Conservation (phyloP, 257 asterid genomes). For the Orobanche coerulescens region DNA sequence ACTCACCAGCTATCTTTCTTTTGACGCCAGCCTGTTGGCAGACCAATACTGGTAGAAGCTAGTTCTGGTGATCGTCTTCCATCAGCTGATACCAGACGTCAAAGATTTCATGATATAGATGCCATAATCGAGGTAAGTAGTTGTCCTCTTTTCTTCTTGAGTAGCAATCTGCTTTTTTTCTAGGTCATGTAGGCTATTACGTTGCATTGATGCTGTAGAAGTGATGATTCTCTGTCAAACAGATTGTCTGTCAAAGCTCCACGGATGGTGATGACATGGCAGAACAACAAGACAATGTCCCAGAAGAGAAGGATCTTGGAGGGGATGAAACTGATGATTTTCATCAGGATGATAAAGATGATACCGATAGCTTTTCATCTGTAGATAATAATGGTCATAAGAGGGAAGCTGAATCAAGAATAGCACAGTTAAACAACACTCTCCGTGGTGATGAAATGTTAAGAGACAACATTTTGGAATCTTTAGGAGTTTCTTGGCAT, state of each 20-base stretch:
- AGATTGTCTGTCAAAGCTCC: conserved; percentile 67
- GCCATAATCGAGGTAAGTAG: conserved; percentile 66
- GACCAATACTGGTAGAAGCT: conserved; percentile 90
- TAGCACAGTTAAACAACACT: conserved; percentile 27
- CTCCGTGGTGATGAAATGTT: background rate
- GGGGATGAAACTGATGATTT: conserved; percentile 45
- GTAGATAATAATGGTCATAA: conserved; percentile 40
- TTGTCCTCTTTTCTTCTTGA: conserved; percentile 15
- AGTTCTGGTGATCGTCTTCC: conserved; percentile 84
- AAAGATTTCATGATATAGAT: conserved; percentile 74
- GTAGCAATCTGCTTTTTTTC: background rate
- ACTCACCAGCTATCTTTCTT: conserved; percentile 26
- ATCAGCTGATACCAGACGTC: conserved; percentile 82
- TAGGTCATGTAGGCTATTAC: conserved; percentile 1
- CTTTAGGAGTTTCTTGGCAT: conserved; percentile 30
- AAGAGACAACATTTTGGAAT: no score
- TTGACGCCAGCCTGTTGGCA: conserved; percentile 65
- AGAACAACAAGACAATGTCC: conserved; percentile 45
- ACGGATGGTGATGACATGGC: conserved; percentile 51
- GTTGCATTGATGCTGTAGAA: background rate
- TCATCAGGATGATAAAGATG: conserved; percentile 41
- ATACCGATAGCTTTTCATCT: conserved; percentile 29
- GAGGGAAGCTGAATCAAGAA: conserved; percentile 41
- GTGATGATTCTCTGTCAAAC: conserved; percentile 28
- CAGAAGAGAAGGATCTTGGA: no score